Conservation (phyloP, 2,329 filamentous ascomycete species). For the Tolypocladium tundrense region DNA sequence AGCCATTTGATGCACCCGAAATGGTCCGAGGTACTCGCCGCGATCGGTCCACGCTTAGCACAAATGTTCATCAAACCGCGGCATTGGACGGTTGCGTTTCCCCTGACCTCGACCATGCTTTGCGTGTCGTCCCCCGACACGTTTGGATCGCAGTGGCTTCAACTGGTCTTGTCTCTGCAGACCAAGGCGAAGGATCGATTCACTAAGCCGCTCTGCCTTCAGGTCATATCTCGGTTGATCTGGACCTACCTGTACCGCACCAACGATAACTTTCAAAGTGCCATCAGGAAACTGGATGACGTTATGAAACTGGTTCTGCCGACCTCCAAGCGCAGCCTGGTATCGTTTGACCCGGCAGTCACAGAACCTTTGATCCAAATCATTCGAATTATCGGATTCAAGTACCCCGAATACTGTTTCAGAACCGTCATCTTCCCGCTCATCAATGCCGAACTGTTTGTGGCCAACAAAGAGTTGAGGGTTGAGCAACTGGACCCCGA, state of each 20-base stretch:
- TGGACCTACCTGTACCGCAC: slow-evolving; percentile 93
- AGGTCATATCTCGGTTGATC: slow-evolving; percentile 79
- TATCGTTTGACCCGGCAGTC: slow-evolving; percentile 74
- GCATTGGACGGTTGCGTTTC: slow-evolving; percentile 84
- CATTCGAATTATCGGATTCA: slow-evolving; percentile 88
- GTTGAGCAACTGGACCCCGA: slow-evolving; percentile 94
- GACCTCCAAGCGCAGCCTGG: slow-evolving; percentile 65
- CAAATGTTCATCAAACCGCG: slow-evolving; percentile 86
- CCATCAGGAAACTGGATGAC: slow-evolving; percentile 76
- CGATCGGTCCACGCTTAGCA: slow-evolving; percentile 66
- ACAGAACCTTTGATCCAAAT: slow-evolving; percentile 88
- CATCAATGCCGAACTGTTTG: slow-evolving; percentile 85
- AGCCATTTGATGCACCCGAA: slow-evolving; percentile 69
- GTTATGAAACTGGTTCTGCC: slow-evolving; percentile 78
- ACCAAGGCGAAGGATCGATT: slow-evolving; percentile 75
- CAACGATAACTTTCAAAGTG: slow-evolving; percentile 57
- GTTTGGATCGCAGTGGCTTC: slow-evolving; percentile 79
- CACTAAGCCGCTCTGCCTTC: slow-evolving; percentile 68
- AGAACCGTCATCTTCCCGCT: slow-evolving; percentile 87
- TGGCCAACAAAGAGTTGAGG: slow-evolving; percentile 62
- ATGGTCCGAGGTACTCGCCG: slow-evolving; percentile 78
- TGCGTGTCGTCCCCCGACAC: slow-evolving; percentile 80
- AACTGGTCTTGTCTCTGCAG: slow-evolving; percentile 67
- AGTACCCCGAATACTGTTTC: slow-evolving; percentile 89
- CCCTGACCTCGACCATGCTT: slow-evolving; percentile 74